Conservation (phyloP, 257 asterid species). For the Lantana camara region DNA sequence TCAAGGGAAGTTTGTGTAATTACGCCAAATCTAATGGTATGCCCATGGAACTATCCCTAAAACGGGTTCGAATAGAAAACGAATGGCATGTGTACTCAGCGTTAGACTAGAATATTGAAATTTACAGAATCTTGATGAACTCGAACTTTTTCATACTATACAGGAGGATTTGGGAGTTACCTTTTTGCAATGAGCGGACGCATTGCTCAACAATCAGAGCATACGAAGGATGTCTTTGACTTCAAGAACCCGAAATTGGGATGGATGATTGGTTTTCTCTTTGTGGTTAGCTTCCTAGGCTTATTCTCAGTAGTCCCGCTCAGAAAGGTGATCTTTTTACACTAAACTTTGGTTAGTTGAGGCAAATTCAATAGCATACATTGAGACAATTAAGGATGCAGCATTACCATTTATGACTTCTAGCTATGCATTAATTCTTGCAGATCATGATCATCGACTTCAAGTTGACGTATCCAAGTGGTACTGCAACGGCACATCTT, state of each 20-base stretch:
- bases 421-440: background rate
- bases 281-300: conserved; percentile 68
- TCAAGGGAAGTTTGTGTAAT: no score
- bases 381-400: background rate
- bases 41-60: no score
- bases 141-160: background rate
- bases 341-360: background rate
- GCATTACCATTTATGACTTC: background rate
- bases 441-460: conserved; percentile 76
- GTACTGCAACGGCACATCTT: conserved; percentile 73
- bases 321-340: conserved; percentile 48
- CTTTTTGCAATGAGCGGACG: conserved; percentile 62
- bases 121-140: no score
- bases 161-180: conserved; percentile 81
- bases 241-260: conserved; percentile 49
- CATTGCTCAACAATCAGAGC: conserved; percentile 46
- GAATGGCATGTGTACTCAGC: no score
- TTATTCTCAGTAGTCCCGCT: conserved; percentile 70
- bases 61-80: no score
- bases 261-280: conserved; percentile 70
- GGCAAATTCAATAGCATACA: no score
- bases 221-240: conserved; percentile 29
- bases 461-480: conserved; percentile 72
- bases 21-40: no score
- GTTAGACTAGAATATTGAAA: no score